A percentile compares a stretch with the other conserved stretches of the same genome.
phyloP scores from a whole-genome alignment of 257 asterid species.

The Salvia hispanica region DNA sequence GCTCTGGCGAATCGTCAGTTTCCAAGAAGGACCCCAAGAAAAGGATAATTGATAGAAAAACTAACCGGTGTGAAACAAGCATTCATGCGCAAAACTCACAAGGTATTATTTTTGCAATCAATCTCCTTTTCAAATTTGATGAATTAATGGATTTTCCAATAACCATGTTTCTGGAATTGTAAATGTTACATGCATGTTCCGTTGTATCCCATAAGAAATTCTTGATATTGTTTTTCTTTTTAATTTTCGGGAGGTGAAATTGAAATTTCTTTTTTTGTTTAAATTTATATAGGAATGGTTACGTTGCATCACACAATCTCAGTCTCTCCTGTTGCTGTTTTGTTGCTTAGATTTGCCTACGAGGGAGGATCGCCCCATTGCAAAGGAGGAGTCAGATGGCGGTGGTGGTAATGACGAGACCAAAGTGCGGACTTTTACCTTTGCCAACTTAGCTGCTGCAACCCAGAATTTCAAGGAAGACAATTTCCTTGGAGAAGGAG shows the following conservation, averaged over 20 bases:
- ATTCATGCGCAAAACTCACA: constrained; percentile 40
- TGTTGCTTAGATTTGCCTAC: constrained; percentile 40
- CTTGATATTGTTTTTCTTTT: not conserved
- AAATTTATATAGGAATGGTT: not conserved
- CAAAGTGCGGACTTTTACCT: constrained; percentile 39
- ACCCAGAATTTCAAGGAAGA: constrained; percentile 47
- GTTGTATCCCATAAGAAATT: too few relatives aligned
- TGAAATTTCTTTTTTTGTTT: constrained; percentile 4
- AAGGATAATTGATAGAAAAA: constrained; percentile 21
- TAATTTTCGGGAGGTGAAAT: too few relatives aligned
- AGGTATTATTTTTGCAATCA: too few relatives aligned
- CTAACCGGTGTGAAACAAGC: constrained; percentile 34
- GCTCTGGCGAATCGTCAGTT: constrained; percentile 61
- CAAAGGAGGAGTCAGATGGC: constrained; percentile 16
- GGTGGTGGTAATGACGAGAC: too few relatives aligned
- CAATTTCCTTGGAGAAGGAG: constrained; percentile 56
- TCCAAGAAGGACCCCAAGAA: constrained; percentile 36
- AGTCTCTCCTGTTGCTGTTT: constrained; percentile 14
- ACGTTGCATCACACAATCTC: constrained; percentile 7
- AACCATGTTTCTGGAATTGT: not conserved
- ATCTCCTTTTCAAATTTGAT: too few relatives aligned
- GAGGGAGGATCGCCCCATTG: constrained; percentile 43
- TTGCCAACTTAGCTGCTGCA: constrained; percentile 37
- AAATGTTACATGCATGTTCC: too few relatives aligned
- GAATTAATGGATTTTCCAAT: too few relatives aligned